Percentiles rank a stretch among this genome's conserved stretches.
Evolutionary conservation across 768 basidiomycete species (phyloP).

Genomic region (Lentinula sp.): DNA sequence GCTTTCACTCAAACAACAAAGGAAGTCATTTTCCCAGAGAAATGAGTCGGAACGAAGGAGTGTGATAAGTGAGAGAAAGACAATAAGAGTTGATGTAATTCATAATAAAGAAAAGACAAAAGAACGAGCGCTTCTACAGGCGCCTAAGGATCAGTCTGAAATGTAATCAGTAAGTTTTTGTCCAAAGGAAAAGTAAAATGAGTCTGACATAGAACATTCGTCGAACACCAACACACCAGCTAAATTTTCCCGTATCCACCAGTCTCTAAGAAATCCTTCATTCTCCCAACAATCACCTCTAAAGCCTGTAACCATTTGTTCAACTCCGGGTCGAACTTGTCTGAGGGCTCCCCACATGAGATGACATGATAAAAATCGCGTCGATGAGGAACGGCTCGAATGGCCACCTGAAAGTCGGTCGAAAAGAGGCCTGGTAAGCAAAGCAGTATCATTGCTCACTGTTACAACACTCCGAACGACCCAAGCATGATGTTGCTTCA

Average conservation of each 20-base stretch:
- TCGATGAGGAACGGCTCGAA: slow-evolving; percentile 56
- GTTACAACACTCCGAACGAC: slow-evolving; percentile 58
- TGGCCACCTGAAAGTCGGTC: slow-evolving; percentile 36
- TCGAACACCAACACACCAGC: not conserved
- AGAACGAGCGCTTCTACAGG: not conserved
- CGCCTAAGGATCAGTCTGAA: not conserved
- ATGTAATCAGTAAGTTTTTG: not conserved
- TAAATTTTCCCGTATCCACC: slow-evolving; percentile 49
- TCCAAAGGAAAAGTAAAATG: not conserved
- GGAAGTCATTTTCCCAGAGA: not conserved
- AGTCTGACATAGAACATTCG: not conserved
- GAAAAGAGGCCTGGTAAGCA: slow-evolving; percentile 9
- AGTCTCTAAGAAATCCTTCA: slow-evolving; percentile 46
- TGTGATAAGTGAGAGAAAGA: not conserved
- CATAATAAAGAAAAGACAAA: not conserved
- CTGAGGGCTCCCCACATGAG: slow-evolving; percentile 49
- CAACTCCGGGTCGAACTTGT: slow-evolving; percentile 50
- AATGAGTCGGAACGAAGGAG: not conserved
- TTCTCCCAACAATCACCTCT: slow-evolving; percentile 41
- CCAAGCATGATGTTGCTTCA: slow-evolving; percentile 62
- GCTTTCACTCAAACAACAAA: not conserved
- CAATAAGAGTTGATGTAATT: not conserved
- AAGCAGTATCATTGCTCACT: slow-evolving; percentile 28
- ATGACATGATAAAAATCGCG: slow-evolving; percentile 57
- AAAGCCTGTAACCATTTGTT: slow-evolving; percentile 56